A percentile compares a stretch with the other conserved stretches of the same genome.
phyloP scores from a whole-genome alignment of 164 flowering plant genomes.

The Berberis vulgaris region DNA sequence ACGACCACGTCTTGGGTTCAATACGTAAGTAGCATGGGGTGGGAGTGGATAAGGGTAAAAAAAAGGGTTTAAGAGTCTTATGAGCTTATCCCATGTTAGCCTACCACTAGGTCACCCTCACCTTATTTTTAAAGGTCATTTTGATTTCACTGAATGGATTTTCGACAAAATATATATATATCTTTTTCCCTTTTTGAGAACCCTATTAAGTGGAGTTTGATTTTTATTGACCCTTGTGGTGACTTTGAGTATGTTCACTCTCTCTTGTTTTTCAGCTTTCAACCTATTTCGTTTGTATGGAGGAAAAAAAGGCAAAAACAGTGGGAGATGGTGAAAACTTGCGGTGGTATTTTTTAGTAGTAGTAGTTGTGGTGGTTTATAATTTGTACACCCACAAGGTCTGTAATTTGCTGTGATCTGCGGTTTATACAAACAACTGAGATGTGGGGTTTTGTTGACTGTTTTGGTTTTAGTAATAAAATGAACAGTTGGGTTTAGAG shows the following conservation, averaged over 20 bases:
- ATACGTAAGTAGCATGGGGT: too few species aligned
- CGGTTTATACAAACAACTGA: not conserved
- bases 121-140: too few species aligned
- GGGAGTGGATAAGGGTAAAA: too few species aligned
- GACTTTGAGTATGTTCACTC: conserved; percentile 42
- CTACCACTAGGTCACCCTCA: too few species aligned
- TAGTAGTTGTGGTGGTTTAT: not conserved
- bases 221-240: too few species aligned
- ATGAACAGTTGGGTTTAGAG: not conserved
- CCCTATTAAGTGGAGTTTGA: too few species aligned
- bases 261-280: conserved; percentile 76
- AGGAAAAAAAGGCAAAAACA: conserved; percentile 36
- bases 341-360: not conserved
- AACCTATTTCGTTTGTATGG: conserved; percentile 86
- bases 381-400: not conserved
- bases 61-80: too few species aligned
- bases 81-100: too few species aligned
- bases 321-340: conserved; percentile 29
- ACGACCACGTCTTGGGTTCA: too few species aligned
- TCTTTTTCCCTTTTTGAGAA: too few species aligned
- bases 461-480: not conserved
- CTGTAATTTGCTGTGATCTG: not conserved
- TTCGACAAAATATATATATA: too few species aligned
- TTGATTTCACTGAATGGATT: too few species aligned
- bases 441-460: not conserved